Conservation (phyloP, 202 grass and related monocot species). For the Carex sylvatica region DNA sequence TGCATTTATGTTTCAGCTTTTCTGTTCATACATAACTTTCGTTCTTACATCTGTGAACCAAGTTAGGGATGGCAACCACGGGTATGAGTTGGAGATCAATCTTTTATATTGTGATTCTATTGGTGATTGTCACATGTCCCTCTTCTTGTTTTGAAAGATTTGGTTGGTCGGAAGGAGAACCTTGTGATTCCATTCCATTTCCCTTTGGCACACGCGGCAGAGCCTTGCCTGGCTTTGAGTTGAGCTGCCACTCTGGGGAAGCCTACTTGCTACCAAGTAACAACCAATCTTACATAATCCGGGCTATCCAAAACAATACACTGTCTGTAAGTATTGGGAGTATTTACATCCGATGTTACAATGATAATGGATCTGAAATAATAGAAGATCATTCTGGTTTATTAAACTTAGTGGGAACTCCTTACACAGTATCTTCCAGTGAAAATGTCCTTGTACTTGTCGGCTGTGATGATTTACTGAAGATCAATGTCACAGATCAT, state of each 20-base stretch:
- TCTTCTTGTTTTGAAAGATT: slow-evolving; percentile 1
- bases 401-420: neutral
- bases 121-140: neutral
- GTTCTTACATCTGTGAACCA: neutral
- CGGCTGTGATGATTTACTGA: neutral
- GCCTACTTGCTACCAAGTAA: slow-evolving; percentile 8
- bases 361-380: neutral
- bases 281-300: neutral
- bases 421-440: slow-evolving; percentile 32
- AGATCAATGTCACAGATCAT: neutral
- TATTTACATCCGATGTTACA: neutral
- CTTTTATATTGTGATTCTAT: neutral
- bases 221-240: neutral
- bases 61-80: neutral
- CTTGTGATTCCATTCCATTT: slow-evolving; percentile 2
- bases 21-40: too few species aligned
- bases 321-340: neutral
- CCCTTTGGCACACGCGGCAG: neutral
- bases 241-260: neutral
- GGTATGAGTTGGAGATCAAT: neutral
- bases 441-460: neutral
- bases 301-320: neutral
- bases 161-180: neutral
- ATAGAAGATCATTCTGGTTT: neutral
- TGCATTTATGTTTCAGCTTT: too few species aligned